These are phyloP conservation scores for Pyricularia grisea DNA, from an alignment of 2,329 filamentous ascomycete genomes.

Conservation along the genomic window DNA sequence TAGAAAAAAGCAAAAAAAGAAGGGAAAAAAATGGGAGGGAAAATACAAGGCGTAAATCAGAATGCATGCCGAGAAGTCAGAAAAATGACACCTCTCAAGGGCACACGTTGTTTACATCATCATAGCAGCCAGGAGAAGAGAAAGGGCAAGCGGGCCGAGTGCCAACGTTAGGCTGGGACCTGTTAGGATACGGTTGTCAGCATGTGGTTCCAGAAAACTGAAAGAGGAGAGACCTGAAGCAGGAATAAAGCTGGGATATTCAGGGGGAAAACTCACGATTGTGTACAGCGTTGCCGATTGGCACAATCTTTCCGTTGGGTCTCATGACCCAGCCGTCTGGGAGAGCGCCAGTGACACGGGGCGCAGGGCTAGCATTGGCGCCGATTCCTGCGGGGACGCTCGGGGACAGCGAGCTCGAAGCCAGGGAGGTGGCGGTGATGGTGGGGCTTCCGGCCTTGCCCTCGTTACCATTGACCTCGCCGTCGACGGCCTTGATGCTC, in stretches of 20 bases:
- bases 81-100: neutral
- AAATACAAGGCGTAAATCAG: neutral
- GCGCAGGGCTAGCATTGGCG: conserved; percentile 37
- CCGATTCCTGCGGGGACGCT: conserved; percentile 63
- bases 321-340: conserved; percentile 78
- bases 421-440: conserved; percentile 49
- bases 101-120: neutral
- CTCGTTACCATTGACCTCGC: conserved; percentile 61
- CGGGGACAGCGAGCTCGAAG: conserved; percentile 52
- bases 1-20: too few relatives aligned
- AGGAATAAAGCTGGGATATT: neutral
- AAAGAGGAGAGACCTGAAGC: neutral
- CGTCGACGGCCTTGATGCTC: conserved; percentile 75
- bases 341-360: conserved; percentile 43
- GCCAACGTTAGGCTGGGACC: neutral
- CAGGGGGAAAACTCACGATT: neutral
- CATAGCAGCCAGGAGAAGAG: neutral
- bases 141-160: neutral
- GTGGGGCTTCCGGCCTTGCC: conserved; percentile 40
- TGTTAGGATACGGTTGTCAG: neutral
- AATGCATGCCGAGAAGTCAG: neutral
- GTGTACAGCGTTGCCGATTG: conserved; percentile 29
- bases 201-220: neutral
- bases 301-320: conserved; percentile 68
- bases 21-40: too few relatives aligned